Percentiles rank a stretch among this genome's conserved stretches.
Conservation (phyloP, 345 rosid genomes). For the Psidium guajava region DNA sequence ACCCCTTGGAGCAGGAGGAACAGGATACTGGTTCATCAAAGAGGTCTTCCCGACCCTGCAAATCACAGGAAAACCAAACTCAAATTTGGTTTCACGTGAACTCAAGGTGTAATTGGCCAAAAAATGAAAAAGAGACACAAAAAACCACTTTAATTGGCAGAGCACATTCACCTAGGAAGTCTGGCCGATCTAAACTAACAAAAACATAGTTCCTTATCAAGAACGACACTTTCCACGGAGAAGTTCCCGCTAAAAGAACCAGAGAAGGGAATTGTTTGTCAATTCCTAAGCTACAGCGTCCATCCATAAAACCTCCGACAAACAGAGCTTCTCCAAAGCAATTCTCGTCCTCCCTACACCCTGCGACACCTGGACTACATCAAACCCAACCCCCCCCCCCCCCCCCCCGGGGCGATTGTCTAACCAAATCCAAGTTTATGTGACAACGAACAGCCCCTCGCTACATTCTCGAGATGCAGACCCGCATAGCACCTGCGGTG, state of each 20-base stretch:
- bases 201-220: not conserved
- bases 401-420: not conserved
- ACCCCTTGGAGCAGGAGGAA: not conserved
- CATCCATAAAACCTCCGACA: not conserved
- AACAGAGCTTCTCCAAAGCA: not conserved
- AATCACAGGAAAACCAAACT: constrained; percentile 2
- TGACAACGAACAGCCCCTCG: not conserved
- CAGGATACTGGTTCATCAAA: constrained; percentile 94
- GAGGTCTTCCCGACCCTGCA: constrained; percentile 96
- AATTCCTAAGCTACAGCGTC: not conserved
- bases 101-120: not conserved
- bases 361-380: not conserved
- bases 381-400: not conserved
- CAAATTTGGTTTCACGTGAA: not conserved
- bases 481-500: not conserved
- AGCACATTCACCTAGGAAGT: not conserved
- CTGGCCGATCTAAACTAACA: not conserved
- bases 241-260: not conserved
- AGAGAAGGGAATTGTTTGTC: not conserved
- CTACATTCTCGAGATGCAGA: not conserved
- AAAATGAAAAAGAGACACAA: not conserved
- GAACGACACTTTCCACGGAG: not conserved
- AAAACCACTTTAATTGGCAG: not conserved
- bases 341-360: not conserved
- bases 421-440: not conserved